A percentile compares a stretch with the other conserved stretches of the same genome.
phyloP scores from a whole-genome alignment of 2,329 filamentous ascomycete genomes.

The Alternaria novae-zelandiae region DNA sequence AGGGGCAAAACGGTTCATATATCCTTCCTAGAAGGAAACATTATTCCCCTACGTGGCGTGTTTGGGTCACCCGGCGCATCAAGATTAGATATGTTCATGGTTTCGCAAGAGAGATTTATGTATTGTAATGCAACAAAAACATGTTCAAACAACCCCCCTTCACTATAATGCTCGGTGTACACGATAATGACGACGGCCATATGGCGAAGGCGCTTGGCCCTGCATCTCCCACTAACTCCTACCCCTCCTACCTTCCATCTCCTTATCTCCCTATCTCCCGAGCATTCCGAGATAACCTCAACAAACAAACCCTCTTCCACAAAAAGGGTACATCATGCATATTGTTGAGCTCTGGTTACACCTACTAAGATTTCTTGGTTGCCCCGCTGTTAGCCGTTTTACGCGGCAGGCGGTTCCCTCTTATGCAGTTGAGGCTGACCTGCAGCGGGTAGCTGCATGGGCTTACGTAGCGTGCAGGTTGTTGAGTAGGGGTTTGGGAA shows the following conservation, averaged over 20 bases:
- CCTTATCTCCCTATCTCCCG: neutral
- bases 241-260: neutral
- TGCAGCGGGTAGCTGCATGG: conserved; percentile 14
- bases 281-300: conserved; percentile 2
- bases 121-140: conserved; percentile 10
- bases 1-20: too few species aligned
- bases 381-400: neutral
- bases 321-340: neutral
- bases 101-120: conserved; percentile 5
- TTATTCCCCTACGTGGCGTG: neutral
- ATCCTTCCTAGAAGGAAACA: neutral
- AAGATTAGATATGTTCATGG: conserved; percentile 3
- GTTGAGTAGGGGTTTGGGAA: neutral
- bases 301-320: neutral
- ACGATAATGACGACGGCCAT: too few species aligned
- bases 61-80: neutral
- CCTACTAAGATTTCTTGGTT: neutral
- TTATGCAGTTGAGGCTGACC: conserved; percentile 6
- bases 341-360: neutral
- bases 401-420: neutral
- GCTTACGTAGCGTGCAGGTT: neutral
- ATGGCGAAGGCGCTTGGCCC: too few species aligned
- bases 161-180: too few species aligned
- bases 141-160: neutral
- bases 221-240: too few species aligned